Percentiles rank a stretch among this genome's conserved stretches.
These are phyloP conservation scores for Exophiala mesophila DNA, from an alignment of 2,329 filamentous ascomycete species.

Conservation along the genomic window DNA sequence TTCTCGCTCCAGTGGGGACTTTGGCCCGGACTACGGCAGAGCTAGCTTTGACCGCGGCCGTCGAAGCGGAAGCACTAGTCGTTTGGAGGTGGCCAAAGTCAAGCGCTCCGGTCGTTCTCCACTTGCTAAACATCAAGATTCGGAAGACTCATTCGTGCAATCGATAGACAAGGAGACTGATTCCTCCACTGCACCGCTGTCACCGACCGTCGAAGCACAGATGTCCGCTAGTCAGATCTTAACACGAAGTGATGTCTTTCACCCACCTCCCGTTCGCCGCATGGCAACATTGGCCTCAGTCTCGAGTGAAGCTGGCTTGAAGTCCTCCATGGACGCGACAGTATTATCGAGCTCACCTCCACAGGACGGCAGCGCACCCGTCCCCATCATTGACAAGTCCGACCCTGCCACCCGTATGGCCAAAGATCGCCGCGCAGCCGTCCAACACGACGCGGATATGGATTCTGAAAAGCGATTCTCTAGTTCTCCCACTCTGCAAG, in stretches of 20 bases:
- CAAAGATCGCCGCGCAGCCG: constrained; percentile 6
- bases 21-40: constrained; percentile 26
- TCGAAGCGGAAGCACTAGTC: constrained; percentile 60
- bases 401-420: neutral
- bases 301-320: constrained; percentile 41
- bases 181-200: constrained; percentile 65
- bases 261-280: constrained; percentile 62
- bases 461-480: constrained; percentile 9
- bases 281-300: constrained; percentile 28
- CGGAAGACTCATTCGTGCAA: constrained; percentile 70
- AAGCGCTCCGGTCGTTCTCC: constrained; percentile 47
- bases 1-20: constrained; percentile 32
- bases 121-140: constrained; percentile 54
- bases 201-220: constrained; percentile 61
- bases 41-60: constrained; percentile 37
- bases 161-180: constrained; percentile 69
- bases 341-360: constrained; percentile 17
- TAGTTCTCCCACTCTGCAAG: constrained; percentile 50
- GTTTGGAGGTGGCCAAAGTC: constrained; percentile 48
- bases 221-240: constrained; percentile 89
- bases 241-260: constrained; percentile 80
- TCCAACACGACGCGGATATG: constrained; percentile 8
- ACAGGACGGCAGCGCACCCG: constrained; percentile 14
- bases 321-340: constrained; percentile 27
- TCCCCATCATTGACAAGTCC: constrained; percentile 11